These are phyloP conservation scores for Rhododendron kiyosumense DNA, from an alignment of 148 eudicot genomes.

Conservation along the genomic window DNA sequence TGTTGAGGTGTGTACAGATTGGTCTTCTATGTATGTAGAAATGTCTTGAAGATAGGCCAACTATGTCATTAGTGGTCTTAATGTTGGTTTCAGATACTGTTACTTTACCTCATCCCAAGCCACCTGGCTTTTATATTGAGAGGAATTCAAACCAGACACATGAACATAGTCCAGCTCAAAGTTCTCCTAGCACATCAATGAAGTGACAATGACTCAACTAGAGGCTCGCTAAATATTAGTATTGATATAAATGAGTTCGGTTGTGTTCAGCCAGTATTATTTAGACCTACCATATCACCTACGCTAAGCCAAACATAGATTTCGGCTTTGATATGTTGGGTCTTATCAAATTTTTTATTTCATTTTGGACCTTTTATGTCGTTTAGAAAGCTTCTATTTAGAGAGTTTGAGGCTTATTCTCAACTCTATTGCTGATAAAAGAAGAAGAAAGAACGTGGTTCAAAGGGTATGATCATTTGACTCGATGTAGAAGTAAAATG, in stretches of 20 bases:
- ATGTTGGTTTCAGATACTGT: neutral
- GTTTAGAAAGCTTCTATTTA: neutral
- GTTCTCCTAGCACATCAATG: too few relatives aligned
- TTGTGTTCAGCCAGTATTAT: neutral
- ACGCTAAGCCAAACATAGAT: neutral
- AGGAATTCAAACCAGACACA: neutral
- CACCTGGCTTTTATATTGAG: slow-evolving; percentile 5
- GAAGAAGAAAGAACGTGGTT: too few relatives aligned
- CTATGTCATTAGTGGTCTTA: neutral
- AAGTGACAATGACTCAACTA: too few relatives aligned
- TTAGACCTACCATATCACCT: neutral
- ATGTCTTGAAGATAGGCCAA: neutral
- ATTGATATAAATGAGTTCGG: neutral
- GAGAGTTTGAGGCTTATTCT: neutral
- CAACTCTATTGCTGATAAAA: neutral
- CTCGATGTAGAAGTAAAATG: too few relatives aligned
- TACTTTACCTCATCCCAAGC: neutral
- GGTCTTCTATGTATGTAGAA: slow-evolving; percentile 3
- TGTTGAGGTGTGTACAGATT: neutral
- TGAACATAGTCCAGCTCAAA: neutral
- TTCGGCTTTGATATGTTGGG: neutral
- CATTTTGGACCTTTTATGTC: neutral
- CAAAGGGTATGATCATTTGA: too few relatives aligned
- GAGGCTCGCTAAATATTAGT: too few relatives aligned
- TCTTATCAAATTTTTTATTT: neutral